Percentiles rank a stretch among this genome's conserved stretches.
Evolutionary conservation across 805 yeast genomes (phyloP).

Genomic region (Starmerella vaccinii): DNA sequence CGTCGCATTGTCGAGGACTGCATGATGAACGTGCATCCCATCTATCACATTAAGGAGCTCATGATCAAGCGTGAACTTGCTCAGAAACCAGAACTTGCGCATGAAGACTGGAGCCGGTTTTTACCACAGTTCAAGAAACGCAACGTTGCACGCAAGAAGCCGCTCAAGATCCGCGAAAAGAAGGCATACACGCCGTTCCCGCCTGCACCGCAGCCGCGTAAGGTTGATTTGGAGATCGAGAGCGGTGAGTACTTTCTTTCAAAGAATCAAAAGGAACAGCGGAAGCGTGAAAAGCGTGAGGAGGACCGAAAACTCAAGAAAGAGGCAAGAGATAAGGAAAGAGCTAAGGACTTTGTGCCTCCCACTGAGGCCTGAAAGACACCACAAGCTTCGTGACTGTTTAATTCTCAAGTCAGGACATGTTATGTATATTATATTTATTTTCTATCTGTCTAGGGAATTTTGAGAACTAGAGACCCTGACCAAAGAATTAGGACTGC

Average conservation of each 20-base stretch:
- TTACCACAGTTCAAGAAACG: constrained; percentile 94
- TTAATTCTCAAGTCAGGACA: too few species aligned
- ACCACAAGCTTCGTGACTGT: too few species aligned
- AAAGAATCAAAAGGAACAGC: constrained; percentile 66
- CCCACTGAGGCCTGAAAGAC: constrained; percentile 51
- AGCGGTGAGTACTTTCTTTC: constrained; percentile 96
- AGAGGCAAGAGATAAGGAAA: constrained; percentile 53
- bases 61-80: constrained; percentile 96
- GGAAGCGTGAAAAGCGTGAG: constrained; percentile 63
- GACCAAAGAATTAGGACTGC: too few species aligned
- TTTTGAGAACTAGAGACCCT: background rate
- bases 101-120: constrained; percentile 95
- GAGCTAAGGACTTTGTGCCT: constrained; percentile 70
- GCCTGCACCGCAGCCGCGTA: constrained; percentile 92
- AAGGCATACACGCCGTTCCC: constrained; percentile 97
- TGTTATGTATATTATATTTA: constrained; percentile 17
- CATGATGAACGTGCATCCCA: constrained; percentile 95
- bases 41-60: constrained; percentile 89
- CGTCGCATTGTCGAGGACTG: constrained; percentile 95
- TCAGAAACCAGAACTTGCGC: constrained; percentile 86
- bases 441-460: background rate
- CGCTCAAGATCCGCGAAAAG: constrained; percentile 54
- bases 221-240: constrained; percentile 93
- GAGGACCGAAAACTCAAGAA: constrained; percentile 66
- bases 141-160: constrained; percentile 87